Conservation (phyloP, 257 asterid genomes). For the Orobanche coerulescens region DNA sequence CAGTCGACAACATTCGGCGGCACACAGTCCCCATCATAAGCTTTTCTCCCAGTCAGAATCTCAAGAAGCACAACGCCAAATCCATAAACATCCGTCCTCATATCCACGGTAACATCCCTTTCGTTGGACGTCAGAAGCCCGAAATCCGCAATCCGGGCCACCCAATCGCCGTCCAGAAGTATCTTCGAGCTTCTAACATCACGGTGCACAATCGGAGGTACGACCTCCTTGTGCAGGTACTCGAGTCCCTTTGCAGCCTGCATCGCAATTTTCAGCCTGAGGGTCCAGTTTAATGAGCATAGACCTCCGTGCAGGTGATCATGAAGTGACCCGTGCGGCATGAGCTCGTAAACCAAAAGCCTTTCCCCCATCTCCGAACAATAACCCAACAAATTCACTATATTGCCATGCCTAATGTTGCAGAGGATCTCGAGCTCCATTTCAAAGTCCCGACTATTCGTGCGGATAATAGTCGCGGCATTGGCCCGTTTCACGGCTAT, state of each 20-base stretch:
- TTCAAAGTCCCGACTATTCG: constrained; percentile 74
- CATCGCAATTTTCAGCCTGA: constrained; percentile 63
- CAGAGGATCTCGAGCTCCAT: constrained; percentile 80
- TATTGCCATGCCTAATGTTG: constrained; percentile 58
- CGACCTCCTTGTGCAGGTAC: constrained; percentile 63
- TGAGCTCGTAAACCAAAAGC: constrained; percentile 73
- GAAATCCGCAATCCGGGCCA: constrained; percentile 67
- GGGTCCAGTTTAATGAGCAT: constrained; percentile 61
- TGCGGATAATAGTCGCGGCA: constrained; percentile 91
- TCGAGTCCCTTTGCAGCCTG: constrained; percentile 87
- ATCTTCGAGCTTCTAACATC: constrained; percentile 77
- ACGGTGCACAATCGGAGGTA: constrained; percentile 82
- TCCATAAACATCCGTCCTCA: constrained; percentile 58
- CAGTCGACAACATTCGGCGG: constrained; percentile 74
- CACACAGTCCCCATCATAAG: constrained; percentile 53
- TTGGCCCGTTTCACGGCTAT: constrained; percentile 94
- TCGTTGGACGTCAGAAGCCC: constrained; percentile 53
- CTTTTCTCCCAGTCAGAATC: constrained; percentile 81
- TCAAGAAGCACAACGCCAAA: constrained; percentile 87
- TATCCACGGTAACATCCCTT: constrained; percentile 40
- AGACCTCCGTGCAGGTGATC: constrained; percentile 94
- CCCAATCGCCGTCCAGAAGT: constrained; percentile 80
- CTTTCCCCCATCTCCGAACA: constrained; percentile 97
- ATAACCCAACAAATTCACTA: constrained; percentile 82
- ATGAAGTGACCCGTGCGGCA: constrained; percentile 89